Evolutionary conservation across 805 yeast genomes (phyloP), one percentile per base, ranked within the genome.

Genomic region (Grigorovia jiainica): DNA sequence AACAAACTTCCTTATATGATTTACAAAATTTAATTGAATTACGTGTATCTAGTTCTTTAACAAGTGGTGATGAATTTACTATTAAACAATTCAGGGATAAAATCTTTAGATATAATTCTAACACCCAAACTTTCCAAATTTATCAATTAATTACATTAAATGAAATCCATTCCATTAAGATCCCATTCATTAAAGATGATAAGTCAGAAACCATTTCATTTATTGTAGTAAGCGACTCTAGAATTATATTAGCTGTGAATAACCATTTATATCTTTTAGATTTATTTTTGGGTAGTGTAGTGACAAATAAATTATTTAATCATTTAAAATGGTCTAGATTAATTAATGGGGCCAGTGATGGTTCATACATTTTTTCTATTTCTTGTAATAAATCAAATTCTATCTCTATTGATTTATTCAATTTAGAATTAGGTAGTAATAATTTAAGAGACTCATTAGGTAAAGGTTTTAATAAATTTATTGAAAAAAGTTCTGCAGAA

Each of bases 371-470:
- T 21, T 10, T 47, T 6, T 45, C 44, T 32, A 34, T 44, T 3
- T 44, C 47, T 17, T 42, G 40, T 37, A 40, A 40, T 11, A 21
- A 29, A 11, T 36, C 34, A 3, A 40, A 40, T 19, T 40, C 36
- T 32, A 17, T 40, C 15, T 40, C 60, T 10, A 44, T 62, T 33
- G 65, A 61, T 39, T 47, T 61, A 6, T 49, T 60, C 30, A 62
- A 63, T 29, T 57, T 80, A 31, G 75, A 79, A 45, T 75, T 78
- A 29, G 94, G 92, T 5, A 63, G 74, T 30, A 84, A 85, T 51
- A 75, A 73, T 39, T 66, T 85, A 44, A 73, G 76, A 45, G 87
- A 83, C 50, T 76, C 84, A 10, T 57, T 85, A 23, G 89, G 89
- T 21, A 82, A 78, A 53, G 74, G 80, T 31, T 65, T 62, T 34